Base-by-base conservation (phyloP, 495 filamentous ascomycete species). In the Annulohypoxylon stygium region DNA sequence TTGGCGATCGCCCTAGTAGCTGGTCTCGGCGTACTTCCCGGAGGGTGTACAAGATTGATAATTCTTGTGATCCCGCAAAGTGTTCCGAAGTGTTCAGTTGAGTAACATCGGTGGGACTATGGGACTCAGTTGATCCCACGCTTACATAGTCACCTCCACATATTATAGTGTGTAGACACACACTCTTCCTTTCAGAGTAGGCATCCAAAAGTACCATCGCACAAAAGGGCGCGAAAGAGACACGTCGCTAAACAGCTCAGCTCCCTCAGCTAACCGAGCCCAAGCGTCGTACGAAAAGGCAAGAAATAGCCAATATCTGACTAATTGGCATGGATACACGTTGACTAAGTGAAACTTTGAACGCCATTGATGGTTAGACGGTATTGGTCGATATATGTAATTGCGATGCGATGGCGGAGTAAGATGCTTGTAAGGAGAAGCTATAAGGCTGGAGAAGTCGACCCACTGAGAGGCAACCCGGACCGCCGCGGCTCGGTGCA, bases 181-280 rank as follows among this genome's bases (percentile, higher is more conserved):
- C 45, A 36, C 20, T 36, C 65, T 57, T 65, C 55, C 55, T 65
- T 65, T 50, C 30, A 34, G 54, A 67, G 43, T 47, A 12, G 16
- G 2, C 25, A 30, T 30, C 5, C 18, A 23, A 23, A 23, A 23
- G 39, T 97, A 83, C 97, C 97, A 76, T 97, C 94, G 84, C 97
- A 97, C 71, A 95, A 95, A 86, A 97, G 95, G 55, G 36, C 23
- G 25, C n/a, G 36, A 6, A 70, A 97, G 41, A n/a, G 41, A 97
- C 75, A 98, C 93, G 84, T 97, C 97, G 78, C 93, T 93, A 79
- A 30, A 30, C 30, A 30, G 5, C 97, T 94, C 54, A 57, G 53
- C 53, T 34, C 30, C 10, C 36, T 20, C 18, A 47, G 50, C 39
- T 23, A 48, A 50, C 25, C 41, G 36, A 39, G 36, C 43, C 18